These are phyloP conservation scores for Fusarium transvaalense DNA, from an alignment of 2,329 filamentous ascomycete species.

Conservation along the genomic window DNA sequence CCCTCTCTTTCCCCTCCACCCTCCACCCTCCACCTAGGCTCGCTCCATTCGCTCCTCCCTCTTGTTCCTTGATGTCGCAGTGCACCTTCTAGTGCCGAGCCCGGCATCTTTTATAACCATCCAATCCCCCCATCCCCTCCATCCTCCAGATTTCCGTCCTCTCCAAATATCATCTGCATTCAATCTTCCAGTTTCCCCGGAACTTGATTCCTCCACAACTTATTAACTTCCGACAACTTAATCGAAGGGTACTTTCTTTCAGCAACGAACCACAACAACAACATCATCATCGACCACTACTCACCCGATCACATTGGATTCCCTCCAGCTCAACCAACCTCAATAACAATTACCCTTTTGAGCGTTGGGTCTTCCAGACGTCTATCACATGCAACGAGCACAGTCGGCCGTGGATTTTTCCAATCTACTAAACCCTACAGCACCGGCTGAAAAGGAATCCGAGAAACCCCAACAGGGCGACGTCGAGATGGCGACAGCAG, in stretches of 20 bases:
- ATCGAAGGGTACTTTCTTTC: conserved; percentile 15
- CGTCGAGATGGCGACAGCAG: conserved; percentile 63
- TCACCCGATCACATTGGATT: conserved; percentile 27
- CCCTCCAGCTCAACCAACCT: conserved; percentile 10
- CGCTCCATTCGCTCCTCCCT: conserved; percentile 42
- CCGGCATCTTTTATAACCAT: conserved; percentile 52
- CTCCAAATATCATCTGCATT: conserved; percentile 41
- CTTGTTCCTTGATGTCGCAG: conserved; percentile 36
- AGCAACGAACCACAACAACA: conserved; percentile 14
- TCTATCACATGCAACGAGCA: conserved; percentile 80
- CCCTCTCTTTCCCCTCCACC: conserved; percentile 40
- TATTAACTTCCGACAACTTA: conserved; percentile 17
- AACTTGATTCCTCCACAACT: conserved; percentile 40
- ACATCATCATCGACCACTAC: conserved; percentile 13
- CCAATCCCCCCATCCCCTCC: conserved; percentile 49
- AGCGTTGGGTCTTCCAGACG: conserved; percentile 42
- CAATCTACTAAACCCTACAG: conserved; percentile 76
- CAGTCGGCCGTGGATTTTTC: conserved; percentile 80
- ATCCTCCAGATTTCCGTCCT: conserved; percentile 45
- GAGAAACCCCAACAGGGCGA: conserved; percentile 50
- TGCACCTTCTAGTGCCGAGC: conserved; percentile 49
- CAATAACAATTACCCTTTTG: conserved; percentile 27
- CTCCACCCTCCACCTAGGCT: conserved; percentile 10
- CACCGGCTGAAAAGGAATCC: conserved; percentile 44
- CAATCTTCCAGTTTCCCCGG: conserved; percentile 47